Percentiles rank a stretch among this genome's conserved stretches.
phyloP scores from a whole-genome alignment of 257 asterid species.

The Gentiana dahurica region DNA sequence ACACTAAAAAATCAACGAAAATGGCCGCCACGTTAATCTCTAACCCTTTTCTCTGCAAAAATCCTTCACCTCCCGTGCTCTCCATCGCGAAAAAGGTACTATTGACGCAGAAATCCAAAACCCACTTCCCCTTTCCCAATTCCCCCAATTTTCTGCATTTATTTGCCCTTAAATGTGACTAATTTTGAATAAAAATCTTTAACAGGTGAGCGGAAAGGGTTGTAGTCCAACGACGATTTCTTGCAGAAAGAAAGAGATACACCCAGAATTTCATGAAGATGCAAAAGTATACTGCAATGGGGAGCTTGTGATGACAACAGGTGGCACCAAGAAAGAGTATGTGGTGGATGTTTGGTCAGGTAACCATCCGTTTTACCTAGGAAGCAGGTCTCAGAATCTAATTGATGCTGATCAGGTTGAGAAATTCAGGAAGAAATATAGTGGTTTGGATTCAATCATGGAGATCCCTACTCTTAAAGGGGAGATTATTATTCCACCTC shows the following conservation, averaged over 20 bases:
- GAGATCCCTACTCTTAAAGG: conserved; percentile 88
- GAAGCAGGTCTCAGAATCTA: conserved; percentile 48
- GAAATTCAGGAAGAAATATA: conserved; percentile 67
- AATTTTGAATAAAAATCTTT: background rate
- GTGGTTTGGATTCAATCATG: conserved; percentile 56
- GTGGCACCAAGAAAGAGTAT: conserved; percentile 87
- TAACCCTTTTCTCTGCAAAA: conserved; percentile 49
- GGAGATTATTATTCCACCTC: conserved; percentile 80
- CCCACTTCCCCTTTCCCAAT: background rate
- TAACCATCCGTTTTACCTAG: conserved; percentile 89
- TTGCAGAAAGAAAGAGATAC: conserved; percentile 88
- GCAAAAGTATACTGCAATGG: conserved; percentile 91
- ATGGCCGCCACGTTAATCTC: conserved; percentile 33
- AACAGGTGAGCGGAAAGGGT: conserved; percentile 46
- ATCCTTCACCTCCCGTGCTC: conserved; percentile 23
- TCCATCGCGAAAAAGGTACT: conserved; percentile 42
- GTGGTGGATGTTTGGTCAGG: conserved; percentile 98
- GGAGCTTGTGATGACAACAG: conserved; percentile 92
- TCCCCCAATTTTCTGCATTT: background rate
- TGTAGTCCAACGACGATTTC: conserved; percentile 40
- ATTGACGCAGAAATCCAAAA: background rate
- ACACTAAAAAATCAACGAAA: too few relatives aligned
- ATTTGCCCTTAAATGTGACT: background rate
- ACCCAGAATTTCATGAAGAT: conserved; percentile 65
- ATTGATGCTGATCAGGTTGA: conserved; percentile 81